A percentile compares a stretch with the other conserved stretches of the same genome.
phyloP scores from a whole-genome alignment of 148 eudicot genomes.

The Amaranthus palmeri region DNA sequence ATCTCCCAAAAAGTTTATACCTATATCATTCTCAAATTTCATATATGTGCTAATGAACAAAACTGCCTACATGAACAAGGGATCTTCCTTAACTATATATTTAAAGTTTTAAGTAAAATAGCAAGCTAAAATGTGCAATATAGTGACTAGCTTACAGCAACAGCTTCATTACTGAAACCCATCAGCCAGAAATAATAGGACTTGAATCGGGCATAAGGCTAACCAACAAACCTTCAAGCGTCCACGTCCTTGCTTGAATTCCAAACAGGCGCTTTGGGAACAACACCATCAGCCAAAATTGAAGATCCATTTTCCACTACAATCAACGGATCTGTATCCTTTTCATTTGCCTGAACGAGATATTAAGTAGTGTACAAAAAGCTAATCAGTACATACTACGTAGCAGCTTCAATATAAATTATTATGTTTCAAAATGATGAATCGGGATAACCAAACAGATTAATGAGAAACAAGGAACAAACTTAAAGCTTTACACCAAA shows the following conservation, averaged over 20 bases:
- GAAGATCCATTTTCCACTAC: conserved; percentile 41
- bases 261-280: conserved; percentile 46
- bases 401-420: neutral
- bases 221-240: conserved; percentile 31
- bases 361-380: neutral
- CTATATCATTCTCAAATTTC: conserved; percentile 5
- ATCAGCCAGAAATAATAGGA: conserved; percentile 1
- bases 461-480: too few species aligned
- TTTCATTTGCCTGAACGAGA: conserved; percentile 40
- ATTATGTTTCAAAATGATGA: too few species aligned
- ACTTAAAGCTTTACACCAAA: too few species aligned
- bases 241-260: conserved; percentile 55
- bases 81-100: neutral
- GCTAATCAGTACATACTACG: neutral
- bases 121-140: conserved; percentile 19
- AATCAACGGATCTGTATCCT: conserved; percentile 47
- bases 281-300: conserved; percentile 28
- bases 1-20: neutral
- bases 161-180: conserved; percentile 30
- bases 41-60: neutral
- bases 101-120: conserved; percentile 2
- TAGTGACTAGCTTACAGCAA: conserved; percentile 23
- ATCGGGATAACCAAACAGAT: too few species aligned
- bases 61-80: conserved; percentile 10
- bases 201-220: conserved; percentile 1